Conservation (phyloP, 371 early-diverging fungal genomes). For the Mortierella sp. region DNA sequence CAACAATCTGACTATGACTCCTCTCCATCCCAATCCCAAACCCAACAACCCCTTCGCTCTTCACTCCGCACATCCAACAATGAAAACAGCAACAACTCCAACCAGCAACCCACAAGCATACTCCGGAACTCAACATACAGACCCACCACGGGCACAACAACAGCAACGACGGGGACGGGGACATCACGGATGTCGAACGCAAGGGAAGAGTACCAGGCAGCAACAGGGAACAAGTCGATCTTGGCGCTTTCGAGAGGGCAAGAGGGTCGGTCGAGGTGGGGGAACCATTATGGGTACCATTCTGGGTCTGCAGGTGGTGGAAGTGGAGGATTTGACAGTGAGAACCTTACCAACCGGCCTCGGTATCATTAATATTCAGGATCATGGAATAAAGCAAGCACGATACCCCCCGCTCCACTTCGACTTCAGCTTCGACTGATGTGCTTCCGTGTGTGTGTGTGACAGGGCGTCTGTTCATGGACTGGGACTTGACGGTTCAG, state of each 20-base stretch:
- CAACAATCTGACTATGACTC: background rate
- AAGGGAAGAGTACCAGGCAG: slow-evolving; percentile 35
- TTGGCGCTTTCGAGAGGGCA: slow-evolving; percentile 39
- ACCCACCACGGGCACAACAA: background rate
- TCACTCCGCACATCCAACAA: slow-evolving; percentile 19
- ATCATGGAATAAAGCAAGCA: background rate
- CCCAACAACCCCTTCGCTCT: slow-evolving; percentile 15
- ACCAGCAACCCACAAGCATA: slow-evolving; percentile 1
- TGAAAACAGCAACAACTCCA: background rate
- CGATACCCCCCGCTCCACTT: background rate
- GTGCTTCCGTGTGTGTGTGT: too few species aligned
- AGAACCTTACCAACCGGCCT: slow-evolving; percentile 43
- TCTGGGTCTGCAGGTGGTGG: background rate
- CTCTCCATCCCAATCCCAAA: background rate
- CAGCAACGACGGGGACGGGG: slow-evolving; percentile 10
- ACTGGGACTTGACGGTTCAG: too few species aligned
- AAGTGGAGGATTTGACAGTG: slow-evolving; percentile 6
- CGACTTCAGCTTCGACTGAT: background rate
- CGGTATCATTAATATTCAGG: slow-evolving; percentile 24
- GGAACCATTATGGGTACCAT: slow-evolving; percentile 1
- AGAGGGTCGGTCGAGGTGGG: slow-evolving; percentile 26
- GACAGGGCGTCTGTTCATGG: too few species aligned
- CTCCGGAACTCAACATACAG: slow-evolving; percentile 18
- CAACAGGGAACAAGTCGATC: slow-evolving; percentile 22
- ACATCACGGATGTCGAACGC: slow-evolving; percentile 27